Evolutionary conservation across 495 filamentous ascomycete species (phyloP).

Genomic region (Lasiosphaeris hirsuta): DNA sequence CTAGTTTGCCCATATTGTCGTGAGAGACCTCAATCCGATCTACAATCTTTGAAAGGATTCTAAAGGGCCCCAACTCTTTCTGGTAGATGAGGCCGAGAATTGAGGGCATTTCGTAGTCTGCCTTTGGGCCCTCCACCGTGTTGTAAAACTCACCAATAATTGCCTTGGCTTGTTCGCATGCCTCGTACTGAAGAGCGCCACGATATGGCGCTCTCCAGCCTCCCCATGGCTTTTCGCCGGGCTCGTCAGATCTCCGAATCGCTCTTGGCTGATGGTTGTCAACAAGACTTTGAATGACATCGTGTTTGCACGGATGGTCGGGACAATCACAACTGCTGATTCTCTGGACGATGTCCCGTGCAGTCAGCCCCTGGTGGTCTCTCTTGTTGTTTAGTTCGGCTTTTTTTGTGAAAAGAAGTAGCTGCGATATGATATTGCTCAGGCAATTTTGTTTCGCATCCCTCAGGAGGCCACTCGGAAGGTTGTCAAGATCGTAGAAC

Average conservation of each 20-base stretch:
- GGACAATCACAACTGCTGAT: no score
- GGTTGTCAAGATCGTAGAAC: no score
- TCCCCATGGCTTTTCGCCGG: not conserved
- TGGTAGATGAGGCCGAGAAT: not conserved
- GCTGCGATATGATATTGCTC: not conserved
- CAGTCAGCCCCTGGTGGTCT: not conserved
- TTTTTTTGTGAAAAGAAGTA: not conserved
- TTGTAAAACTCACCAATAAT: constrained; percentile 6
- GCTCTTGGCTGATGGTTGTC: not conserved
- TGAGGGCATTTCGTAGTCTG: not conserved
- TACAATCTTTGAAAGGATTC: not conserved
- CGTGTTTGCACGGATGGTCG: not conserved
- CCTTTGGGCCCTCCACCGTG: not conserved
- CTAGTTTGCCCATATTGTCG: no score
- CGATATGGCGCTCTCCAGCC: not conserved
- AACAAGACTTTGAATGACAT: not conserved
- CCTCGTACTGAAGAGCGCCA: not conserved
- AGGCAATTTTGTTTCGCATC: not conserved
- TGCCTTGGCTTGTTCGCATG: not conserved
- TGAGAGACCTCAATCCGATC: not conserved
- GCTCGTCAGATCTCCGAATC: not conserved
- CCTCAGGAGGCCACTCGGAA: not conserved
- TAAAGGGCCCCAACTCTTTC: not conserved
- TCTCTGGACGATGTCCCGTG: not conserved
- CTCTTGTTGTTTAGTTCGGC: constrained; percentile 1